A percentile compares a stretch with the other conserved stretches of the same genome.
Conservation (phyloP, 2,329 filamentous ascomycete genomes). For the Aspergillus sp. region DNA sequence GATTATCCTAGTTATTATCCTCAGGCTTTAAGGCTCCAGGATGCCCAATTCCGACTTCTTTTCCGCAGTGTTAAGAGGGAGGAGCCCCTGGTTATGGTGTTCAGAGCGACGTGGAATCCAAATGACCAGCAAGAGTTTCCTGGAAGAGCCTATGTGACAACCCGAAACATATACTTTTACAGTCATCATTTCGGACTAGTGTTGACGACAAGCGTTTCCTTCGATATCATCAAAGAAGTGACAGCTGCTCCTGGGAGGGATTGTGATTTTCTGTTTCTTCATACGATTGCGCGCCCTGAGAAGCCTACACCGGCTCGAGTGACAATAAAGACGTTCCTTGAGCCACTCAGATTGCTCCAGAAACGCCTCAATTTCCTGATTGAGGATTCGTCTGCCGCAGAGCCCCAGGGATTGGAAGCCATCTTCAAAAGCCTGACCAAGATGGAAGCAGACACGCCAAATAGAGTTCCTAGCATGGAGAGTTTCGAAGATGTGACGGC, state of each 20-base stretch:
- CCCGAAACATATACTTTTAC: slow-evolving; percentile 87
- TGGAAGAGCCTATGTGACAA: slow-evolving; percentile 79
- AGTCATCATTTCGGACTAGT: slow-evolving; percentile 89
- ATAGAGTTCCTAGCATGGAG: slow-evolving; percentile 64
- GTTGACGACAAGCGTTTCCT: slow-evolving; percentile 65
- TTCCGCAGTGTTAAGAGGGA: slow-evolving; percentile 71
- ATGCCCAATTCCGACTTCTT: slow-evolving; percentile 83
- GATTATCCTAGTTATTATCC: slow-evolving; percentile 69
- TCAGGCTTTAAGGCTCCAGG: slow-evolving; percentile 69
- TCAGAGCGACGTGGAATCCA: slow-evolving; percentile 80
- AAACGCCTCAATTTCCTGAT: slow-evolving; percentile 76
- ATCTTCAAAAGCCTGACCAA: slow-evolving; percentile 63
- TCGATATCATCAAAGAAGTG: slow-evolving; percentile 75
- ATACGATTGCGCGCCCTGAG: slow-evolving; percentile 57
- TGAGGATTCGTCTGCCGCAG: slow-evolving; percentile 64
- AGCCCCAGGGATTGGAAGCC: slow-evolving; percentile 58
- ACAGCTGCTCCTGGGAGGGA: slow-evolving; percentile 82
- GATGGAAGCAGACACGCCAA: slow-evolving; percentile 55
- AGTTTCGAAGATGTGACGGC: slow-evolving; percentile 82
- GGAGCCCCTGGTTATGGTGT: slow-evolving; percentile 83
- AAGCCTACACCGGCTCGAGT: slow-evolving; percentile 60
- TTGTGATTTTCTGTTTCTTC: slow-evolving; percentile 85
- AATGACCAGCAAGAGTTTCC: slow-evolving; percentile 69
- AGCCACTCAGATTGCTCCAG: slow-evolving; percentile 73
- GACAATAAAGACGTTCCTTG: slow-evolving; percentile 86